phyloP scores from a whole-genome alignment of 306 rosid species.

The Abrus precatorius region DNA sequence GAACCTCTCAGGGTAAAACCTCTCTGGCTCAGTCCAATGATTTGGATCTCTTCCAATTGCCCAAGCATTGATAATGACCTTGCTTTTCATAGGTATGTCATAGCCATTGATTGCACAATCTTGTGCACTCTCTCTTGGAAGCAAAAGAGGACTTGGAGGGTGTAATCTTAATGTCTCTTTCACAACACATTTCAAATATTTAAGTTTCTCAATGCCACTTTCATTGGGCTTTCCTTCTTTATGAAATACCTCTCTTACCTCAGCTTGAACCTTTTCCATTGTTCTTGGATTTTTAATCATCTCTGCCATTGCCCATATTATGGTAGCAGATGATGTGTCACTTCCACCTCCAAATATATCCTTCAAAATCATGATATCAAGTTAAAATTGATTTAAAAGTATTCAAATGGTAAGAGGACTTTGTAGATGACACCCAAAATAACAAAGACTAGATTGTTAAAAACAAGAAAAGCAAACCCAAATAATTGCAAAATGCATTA shows the following conservation, averaged over 20 bases:
- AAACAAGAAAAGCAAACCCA: no score
- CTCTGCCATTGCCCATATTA: conserved; percentile 56
- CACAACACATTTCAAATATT: conserved; percentile 52
- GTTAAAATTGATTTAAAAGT: neutral
- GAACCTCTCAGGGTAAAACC: conserved; percentile 50
- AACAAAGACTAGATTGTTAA: no score
- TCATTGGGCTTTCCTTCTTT: conserved; percentile 29
- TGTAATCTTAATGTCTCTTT: conserved; percentile 55
- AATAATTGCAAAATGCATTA: no score
- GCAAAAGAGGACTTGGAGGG: conserved; percentile 43
- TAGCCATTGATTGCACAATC: conserved; percentile 48
- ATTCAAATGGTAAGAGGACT: no score
- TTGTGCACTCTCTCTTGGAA: conserved; percentile 50
- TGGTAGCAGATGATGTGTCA: conserved; percentile 49
- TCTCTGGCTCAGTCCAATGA: conserved; percentile 32
- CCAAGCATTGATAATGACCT: conserved; percentile 48
- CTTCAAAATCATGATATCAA: conserved; percentile 5
- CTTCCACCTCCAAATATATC: conserved; percentile 47
- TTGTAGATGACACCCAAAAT: no score
- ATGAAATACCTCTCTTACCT: conserved; percentile 32
- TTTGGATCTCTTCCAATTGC: conserved; percentile 56
- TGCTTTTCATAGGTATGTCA: conserved; percentile 47
- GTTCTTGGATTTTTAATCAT: conserved; percentile 42
- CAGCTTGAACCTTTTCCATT: conserved; percentile 52
- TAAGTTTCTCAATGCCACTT: conserved; percentile 35